A percentile compares a stretch with the other conserved stretches of the same genome.
These are phyloP conservation scores for Ophiostoma populinum DNA, from an alignment of 2,329 filamentous ascomycete species.

Conservation along the genomic window DNA sequence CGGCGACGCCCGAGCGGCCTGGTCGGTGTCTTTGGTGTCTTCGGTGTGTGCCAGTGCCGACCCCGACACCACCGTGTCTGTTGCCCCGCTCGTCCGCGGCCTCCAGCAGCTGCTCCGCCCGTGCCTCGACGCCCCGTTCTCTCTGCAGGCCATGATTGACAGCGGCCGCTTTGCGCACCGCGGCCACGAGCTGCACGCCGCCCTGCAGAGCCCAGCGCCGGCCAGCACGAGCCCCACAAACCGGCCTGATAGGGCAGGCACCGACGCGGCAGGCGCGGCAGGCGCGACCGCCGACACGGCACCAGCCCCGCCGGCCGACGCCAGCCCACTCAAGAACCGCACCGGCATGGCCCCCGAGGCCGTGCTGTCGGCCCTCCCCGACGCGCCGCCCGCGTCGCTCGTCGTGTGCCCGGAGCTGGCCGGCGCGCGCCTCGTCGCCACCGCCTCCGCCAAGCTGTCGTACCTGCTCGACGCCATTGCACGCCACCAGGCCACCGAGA, in stretches of 20 bases:
- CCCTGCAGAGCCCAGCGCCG: background rate
- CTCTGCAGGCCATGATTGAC: constrained; percentile 30
- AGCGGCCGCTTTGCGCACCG: constrained; percentile 24
- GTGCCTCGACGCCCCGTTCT: constrained; percentile 24
- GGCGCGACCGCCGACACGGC: background rate
- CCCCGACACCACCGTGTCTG: constrained; percentile 28
- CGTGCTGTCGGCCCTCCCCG: background rate
- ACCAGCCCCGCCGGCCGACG: background rate
- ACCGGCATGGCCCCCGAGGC: background rate
- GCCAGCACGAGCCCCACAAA: too few relatives aligned
- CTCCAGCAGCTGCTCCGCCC: constrained; percentile 35
- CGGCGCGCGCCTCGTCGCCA: constrained; percentile 51
- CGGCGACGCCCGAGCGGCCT: constrained; percentile 33
- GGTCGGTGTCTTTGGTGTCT: too few relatives aligned
- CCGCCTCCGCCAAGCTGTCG: constrained; percentile 70
- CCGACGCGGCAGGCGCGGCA: background rate
- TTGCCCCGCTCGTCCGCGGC: constrained; percentile 30
- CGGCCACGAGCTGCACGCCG: constrained; percentile 15
- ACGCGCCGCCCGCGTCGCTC: constrained; percentile 22
- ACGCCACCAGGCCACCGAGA: constrained; percentile 51
- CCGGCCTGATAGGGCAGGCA: too few relatives aligned
- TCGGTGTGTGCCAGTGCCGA: too few relatives aligned
- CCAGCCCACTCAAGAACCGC: background rate
- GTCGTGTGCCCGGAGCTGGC: too few relatives aligned
- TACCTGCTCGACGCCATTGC: constrained; percentile 64